phyloP scores from a whole-genome alignment of 192 early-diverging fungal genomes.

The Dissophora ornata region DNA sequence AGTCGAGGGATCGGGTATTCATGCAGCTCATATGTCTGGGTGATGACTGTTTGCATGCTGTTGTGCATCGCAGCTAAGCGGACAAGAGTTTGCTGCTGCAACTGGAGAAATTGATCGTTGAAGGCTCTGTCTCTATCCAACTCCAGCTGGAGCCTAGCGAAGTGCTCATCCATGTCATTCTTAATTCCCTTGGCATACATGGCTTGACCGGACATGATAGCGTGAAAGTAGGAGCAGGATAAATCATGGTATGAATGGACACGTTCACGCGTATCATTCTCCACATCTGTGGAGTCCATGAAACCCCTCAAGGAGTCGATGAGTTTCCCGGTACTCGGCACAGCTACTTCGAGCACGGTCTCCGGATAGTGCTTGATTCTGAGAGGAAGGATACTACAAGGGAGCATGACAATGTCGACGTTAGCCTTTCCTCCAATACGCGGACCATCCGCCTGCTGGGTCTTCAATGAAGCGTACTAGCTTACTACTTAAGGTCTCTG shows the following conservation, averaged over 20 bases:
- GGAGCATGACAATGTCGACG: not conserved
- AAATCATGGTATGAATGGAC: no score
- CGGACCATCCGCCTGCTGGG: no score
- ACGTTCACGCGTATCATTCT: not conserved
- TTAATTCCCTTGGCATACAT: no score
- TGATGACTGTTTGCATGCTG: constrained; percentile 8
- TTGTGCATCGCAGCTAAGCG: constrained; percentile 13
- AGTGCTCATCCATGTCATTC: not conserved
- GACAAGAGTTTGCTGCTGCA: constrained; percentile 2
- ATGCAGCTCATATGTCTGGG: constrained; percentile 22
- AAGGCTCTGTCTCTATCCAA: not conserved
- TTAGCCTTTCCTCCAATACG: no score
- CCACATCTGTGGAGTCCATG: no score
- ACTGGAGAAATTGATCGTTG: not conserved
- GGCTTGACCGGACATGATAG: not conserved
- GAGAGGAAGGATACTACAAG: not conserved
- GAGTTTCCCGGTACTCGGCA: not conserved
- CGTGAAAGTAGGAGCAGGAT: not conserved
- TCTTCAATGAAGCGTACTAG: no score
- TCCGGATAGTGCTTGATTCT: constrained; percentile 3
- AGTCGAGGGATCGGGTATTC: constrained; percentile 25
- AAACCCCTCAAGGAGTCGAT: not conserved
- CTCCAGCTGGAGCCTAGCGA: not conserved
- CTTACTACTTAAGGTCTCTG: constrained; percentile 6
- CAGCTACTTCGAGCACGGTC: constrained; percentile 2